Conservation (phyloP, 768 basidiomycete species). For the Hygrophoropsis aurantiaca region DNA sequence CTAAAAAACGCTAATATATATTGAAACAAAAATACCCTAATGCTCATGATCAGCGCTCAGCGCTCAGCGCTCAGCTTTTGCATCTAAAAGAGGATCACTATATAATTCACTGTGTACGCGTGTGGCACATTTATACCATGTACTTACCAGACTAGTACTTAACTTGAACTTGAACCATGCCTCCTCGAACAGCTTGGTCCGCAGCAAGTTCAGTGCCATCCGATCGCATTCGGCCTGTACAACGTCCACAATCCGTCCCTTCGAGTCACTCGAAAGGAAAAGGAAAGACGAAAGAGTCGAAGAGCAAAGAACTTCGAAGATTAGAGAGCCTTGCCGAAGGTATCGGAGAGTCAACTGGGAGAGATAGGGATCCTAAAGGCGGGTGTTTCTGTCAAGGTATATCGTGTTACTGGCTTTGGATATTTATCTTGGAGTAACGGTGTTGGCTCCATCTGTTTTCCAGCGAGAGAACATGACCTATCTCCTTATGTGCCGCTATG, state of each 20-base stretch:
- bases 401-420: neutral
- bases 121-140: too few relatives aligned
- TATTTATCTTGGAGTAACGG: neutral
- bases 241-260: slow-evolving; percentile 7
- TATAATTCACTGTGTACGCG: too few relatives aligned
- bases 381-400: slow-evolving; percentile 74
- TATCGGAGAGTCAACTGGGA: slow-evolving; percentile 33
- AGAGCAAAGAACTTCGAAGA: slow-evolving; percentile 47
- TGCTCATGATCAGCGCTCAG: too few relatives aligned
- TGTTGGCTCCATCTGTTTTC: neutral
- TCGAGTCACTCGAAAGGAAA: slow-evolving; percentile 36
- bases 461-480: slow-evolving; percentile 59
- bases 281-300: slow-evolving; percentile 34
- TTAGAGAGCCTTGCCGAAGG: slow-evolving; percentile 49
- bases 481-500: slow-evolving; percentile 60
- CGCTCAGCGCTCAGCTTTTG: too few relatives aligned
- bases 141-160: too few relatives aligned
- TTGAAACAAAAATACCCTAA: too few relatives aligned
- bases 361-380: slow-evolving; percentile 52
- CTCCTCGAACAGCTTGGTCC: slow-evolving; percentile 16
- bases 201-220: slow-evolving; percentile 50
- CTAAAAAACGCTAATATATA: too few relatives aligned
- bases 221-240: slow-evolving; percentile 43
- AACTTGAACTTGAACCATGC: neutral
- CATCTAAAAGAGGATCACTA: too few relatives aligned